Base-by-base conservation (phyloP, 192 early-diverging fungal genomes). In the Chytriomyces confervae region DNA sequence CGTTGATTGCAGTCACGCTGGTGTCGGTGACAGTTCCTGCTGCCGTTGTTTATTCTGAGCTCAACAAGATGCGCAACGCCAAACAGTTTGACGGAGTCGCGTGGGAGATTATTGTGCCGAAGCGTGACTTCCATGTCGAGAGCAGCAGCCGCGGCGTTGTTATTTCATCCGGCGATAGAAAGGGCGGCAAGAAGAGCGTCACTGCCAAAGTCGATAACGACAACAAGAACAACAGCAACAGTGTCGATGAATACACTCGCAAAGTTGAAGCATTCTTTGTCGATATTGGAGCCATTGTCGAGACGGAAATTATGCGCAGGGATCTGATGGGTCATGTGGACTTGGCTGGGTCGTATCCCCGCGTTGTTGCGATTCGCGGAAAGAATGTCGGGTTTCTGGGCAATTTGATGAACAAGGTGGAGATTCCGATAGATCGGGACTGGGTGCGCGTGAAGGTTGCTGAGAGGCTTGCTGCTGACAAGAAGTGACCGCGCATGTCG, bases 301-400 rank as follows among this genome's bases (percentile, higher is more conserved):
- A 74, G 61, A 62, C 72, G 8, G 72, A 74, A 13, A 74, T 74
- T 63, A 74, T 74, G 72, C 72, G 72, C 27, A 57, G 72, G 8
- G 72, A 74, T 74, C 29, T 74, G 53, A 50, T 74, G 49, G 72
- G 72, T 20, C 72, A 74, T 23, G 27, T 49, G n/a, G 61, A 74
- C 45, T 47, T 29, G 18, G 72, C 60, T 5, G 72, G 72, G 2
- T 46, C 13, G 7, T 74, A 74, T 46, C 13, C 13, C 18, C 44
- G 50, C 1, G 62, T 74, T 63, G 61, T 74, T 43, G 29, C 72
- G 18, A 50, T 74, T 23, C n/a, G 45, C 10, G 72, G 72, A 2
- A 74, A 63, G 45, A 63, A 74, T 60, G 57, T 74, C 48, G 72
- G 72, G 11, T 47, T 63, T 16, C 48, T 74, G 4, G 72, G 72